A percentile compares a stretch with the other conserved stretches of the same genome.
Evolutionary conservation across 202 grass and related monocot genomes (phyloP).

Genomic region (Digitaria exilis): DNA sequence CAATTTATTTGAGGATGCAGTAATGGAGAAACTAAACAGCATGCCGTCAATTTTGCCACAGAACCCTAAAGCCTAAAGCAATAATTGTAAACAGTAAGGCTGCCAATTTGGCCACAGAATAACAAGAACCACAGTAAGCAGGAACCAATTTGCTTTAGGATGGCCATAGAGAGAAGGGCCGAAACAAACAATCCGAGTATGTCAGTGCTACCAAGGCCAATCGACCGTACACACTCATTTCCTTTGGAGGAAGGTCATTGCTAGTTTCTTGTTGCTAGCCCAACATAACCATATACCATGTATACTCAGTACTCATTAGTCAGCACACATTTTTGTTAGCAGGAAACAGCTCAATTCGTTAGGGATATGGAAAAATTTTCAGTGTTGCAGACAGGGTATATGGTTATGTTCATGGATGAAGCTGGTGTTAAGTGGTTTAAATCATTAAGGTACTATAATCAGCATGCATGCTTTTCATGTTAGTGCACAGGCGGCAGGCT

Average conservation of each 20-base stretch:
- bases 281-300: slow-evolving; percentile 17
- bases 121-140: neutral
- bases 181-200: neutral
- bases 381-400: neutral
- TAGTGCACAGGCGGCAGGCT: neutral
- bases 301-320: neutral
- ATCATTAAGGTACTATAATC: neutral
- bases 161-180: neutral
- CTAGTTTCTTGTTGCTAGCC: neutral
- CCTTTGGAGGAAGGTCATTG: no score
- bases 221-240: slow-evolving; percentile 14
- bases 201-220: slow-evolving; percentile 40
- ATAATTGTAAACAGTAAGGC: neutral
- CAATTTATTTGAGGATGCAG: neutral
- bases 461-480: neutral
- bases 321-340: neutral
- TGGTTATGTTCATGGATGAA: neutral
- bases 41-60: neutral
- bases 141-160: neutral
- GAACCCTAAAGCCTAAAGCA: neutral
- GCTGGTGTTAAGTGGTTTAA: neutral
- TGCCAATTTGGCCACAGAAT: neutral
- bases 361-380: neutral
- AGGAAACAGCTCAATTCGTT: neutral
- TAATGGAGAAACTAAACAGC: neutral